Evolutionary conservation across 73 alveolate genomes (phyloP).

Genomic region (Paramecium tetraurelia): DNA sequence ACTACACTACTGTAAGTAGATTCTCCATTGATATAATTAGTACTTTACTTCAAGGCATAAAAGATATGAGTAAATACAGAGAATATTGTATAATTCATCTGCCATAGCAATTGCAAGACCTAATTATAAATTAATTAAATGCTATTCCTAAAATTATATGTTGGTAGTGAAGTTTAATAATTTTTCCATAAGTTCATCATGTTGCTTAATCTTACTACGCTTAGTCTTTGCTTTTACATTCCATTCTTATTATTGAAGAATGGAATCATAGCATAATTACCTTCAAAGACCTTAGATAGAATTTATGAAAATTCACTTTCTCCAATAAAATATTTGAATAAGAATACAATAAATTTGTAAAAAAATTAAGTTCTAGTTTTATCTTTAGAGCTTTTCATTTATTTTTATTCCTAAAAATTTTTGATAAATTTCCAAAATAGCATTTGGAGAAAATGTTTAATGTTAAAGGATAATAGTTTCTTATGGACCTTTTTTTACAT

Average conservation of each 20-base stretch:
- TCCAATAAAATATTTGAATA: slow-evolving; percentile 3
- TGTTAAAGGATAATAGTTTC: not conserved
- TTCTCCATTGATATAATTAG: slow-evolving; percentile 32
- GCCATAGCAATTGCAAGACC: not conserved
- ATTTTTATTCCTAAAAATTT: not conserved
- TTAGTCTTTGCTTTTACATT: not conserved
- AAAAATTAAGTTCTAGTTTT: not conserved
- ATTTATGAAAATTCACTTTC: slow-evolving; percentile 19
- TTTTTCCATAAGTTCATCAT: slow-evolving; percentile 13
- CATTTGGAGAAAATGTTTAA: not conserved
- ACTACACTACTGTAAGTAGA: not conserved
- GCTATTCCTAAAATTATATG: not conserved
- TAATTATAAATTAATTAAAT: slow-evolving; percentile 11
- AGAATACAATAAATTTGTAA: not conserved
- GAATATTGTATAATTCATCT: slow-evolving; percentile 39
- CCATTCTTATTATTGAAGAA: slow-evolving; percentile 45
- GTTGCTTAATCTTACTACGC: not conserved
- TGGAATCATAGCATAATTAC: slow-evolving; percentile 49
- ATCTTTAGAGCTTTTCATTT: slow-evolving; percentile 20
- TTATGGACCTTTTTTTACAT: slow-evolving; percentile 42
- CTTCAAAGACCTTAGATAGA: slow-evolving; percentile 10
- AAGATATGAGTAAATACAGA: slow-evolving; percentile 33
- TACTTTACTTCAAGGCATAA: slow-evolving; percentile 2
- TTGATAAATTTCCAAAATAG: not conserved
- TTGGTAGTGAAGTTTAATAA: not conserved